Evolutionary conservation across 345 rosid species (phyloP).

Genomic region (Ceriops zippeliana): DNA sequence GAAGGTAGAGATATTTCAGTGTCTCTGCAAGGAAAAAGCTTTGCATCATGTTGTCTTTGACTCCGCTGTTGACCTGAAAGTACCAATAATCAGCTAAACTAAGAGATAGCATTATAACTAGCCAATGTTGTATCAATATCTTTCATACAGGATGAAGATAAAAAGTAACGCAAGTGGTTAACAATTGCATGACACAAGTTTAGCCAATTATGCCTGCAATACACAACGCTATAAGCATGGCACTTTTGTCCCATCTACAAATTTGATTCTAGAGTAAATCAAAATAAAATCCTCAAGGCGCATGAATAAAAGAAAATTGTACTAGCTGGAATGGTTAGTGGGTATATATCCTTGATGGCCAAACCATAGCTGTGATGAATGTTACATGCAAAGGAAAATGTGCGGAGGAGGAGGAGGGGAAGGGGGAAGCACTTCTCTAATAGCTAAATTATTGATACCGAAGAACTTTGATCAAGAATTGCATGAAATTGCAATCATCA

Average conservation of each 20-base stretch:
- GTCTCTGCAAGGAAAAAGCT: constrained; percentile 19
- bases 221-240: background rate
- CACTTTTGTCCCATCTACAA: background rate
- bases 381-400: too few relatives aligned
- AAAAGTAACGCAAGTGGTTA: too few relatives aligned
- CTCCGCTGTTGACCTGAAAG: constrained; percentile 22
- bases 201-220: background rate
- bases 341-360: too few relatives aligned
- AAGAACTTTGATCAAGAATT: too few relatives aligned
- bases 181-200: background rate
- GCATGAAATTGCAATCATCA: too few relatives aligned
- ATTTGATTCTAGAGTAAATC: background rate
- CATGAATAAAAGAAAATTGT: too few relatives aligned
- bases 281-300: background rate
- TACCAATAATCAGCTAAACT: background rate
- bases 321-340: too few relatives aligned
- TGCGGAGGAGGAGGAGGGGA: background rate
- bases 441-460: too few relatives aligned
- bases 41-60: constrained; percentile 18
- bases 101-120: too few relatives aligned
- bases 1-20: constrained; percentile 27
- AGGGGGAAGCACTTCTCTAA: background rate
- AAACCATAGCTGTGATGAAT: too few relatives aligned
- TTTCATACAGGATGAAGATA: background rate
- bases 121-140: too few relatives aligned